These are phyloP conservation scores for Spongispora temasekensis DNA, from an alignment of 1,284 basidiomycete genomes.

Conservation along the genomic window DNA sequence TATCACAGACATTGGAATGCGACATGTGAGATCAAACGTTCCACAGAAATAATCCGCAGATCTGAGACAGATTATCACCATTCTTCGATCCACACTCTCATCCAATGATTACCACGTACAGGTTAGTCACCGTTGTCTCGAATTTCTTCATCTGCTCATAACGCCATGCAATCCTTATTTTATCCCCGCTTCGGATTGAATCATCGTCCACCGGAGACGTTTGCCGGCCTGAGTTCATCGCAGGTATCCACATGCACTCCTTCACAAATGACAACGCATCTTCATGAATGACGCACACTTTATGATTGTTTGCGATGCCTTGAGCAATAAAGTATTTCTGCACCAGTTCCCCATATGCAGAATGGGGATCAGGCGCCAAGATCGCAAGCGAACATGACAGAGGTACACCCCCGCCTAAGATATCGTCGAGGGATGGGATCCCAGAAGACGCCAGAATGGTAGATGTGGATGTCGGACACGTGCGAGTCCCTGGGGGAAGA, in stretches of 20 bases:
- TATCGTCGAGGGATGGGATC: slow-evolving; percentile 93
- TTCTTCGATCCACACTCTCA: slow-evolving; percentile 6
- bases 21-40: slow-evolving; percentile 71
- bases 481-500: slow-evolving; percentile 59
- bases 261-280: slow-evolving; percentile 56
- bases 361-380: slow-evolving; percentile 80
- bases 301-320: slow-evolving; percentile 75
- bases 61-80: slow-evolving; percentile 37
- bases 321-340: slow-evolving; percentile 89
- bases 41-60: slow-evolving; percentile 63
- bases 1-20: slow-evolving; percentile 53
- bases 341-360: slow-evolving; percentile 84
- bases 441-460: slow-evolving; percentile 82
- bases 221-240: slow-evolving; percentile 26
- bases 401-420: slow-evolving; percentile 92
- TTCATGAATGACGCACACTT: slow-evolving; percentile 66
- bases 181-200: slow-evolving; percentile 41
- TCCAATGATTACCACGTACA: slow-evolving; percentile 44
- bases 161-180: slow-evolving; percentile 93
- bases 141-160: slow-evolving; percentile 93
- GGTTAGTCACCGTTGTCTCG: slow-evolving; percentile 73
- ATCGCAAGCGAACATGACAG: slow-evolving; percentile 75
- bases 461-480: slow-evolving; percentile 61
- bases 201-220: slow-evolving; percentile 28
- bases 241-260: slow-evolving; percentile 80